Evolutionary conservation across 2,329 filamentous ascomycete genomes (phyloP).

Genomic region (Calonectria hongkongensis): DNA sequence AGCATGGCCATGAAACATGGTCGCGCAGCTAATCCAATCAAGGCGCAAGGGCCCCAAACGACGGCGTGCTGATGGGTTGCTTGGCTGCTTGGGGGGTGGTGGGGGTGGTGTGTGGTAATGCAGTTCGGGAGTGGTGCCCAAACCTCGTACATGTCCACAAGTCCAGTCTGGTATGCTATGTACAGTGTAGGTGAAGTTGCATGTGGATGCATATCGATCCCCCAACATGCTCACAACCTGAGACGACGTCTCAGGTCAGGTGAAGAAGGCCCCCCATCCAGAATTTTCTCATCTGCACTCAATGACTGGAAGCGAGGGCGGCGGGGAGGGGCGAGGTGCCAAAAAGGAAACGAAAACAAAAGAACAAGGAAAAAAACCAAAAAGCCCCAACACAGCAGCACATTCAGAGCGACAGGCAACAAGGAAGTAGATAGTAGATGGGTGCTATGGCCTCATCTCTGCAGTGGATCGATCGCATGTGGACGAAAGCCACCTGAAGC

Average conservation of each 20-base stretch:
- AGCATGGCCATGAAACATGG: slow-evolving; percentile 41
- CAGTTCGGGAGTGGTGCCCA: slow-evolving; percentile 27
- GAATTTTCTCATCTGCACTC: slow-evolving; percentile 32
- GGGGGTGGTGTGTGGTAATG: slow-evolving; percentile 21
- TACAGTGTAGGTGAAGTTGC: slow-evolving; percentile 47
- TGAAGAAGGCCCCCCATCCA: slow-evolving; percentile 44
- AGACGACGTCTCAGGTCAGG: slow-evolving; percentile 61
- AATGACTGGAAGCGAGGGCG: slow-evolving; percentile 38
- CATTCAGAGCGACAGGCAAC: slow-evolving; percentile 7
- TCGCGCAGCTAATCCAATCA: slow-evolving; percentile 40
- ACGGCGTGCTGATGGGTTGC: slow-evolving; percentile 47
- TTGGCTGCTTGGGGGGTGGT: slow-evolving; percentile 23
- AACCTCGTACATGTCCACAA: slow-evolving; percentile 6
- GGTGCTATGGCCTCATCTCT: slow-evolving; percentile 12
- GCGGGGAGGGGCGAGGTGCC: slow-evolving; percentile 7
- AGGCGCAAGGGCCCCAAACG: slow-evolving; percentile 39
- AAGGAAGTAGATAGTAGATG: slow-evolving; percentile 29
- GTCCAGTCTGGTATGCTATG: not conserved
- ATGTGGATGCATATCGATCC: slow-evolving; percentile 47
- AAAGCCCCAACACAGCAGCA: not conserved
- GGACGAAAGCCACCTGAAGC: slow-evolving; percentile 45
- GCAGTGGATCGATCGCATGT: slow-evolving; percentile 35
- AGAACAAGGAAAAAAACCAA: not conserved
- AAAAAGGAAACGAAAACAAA: not conserved
- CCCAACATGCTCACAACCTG: slow-evolving; percentile 55